phyloP scores from a whole-genome alignment of 2,329 filamentous ascomycete genomes.

The Aspergillaceae sp. region DNA sequence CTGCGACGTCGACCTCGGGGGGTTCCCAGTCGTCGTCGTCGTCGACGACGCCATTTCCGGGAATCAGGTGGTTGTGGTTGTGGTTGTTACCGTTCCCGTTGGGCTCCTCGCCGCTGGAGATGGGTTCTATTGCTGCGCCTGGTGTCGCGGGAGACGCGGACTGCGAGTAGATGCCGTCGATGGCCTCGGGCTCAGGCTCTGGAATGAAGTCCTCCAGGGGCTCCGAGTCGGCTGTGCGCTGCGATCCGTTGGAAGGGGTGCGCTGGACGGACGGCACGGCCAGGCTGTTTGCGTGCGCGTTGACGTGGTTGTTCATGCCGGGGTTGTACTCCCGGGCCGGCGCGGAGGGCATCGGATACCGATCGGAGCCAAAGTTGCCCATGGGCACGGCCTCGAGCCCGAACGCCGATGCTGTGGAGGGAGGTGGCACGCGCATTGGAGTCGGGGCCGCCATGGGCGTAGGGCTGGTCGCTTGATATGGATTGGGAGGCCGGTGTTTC shows the following conservation, averaged over 20 bases:
- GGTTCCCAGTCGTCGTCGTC: conserved; percentile 16
- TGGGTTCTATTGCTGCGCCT: too few relatives aligned
- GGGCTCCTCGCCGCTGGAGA: neutral
- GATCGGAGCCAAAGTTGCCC: neutral
- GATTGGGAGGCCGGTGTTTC: conserved; percentile 20
- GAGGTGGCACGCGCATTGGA: neutral
- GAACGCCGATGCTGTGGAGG: neutral
- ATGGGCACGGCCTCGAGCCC: neutral
- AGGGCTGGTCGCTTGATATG: conserved; percentile 1
- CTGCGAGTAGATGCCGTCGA: neutral
- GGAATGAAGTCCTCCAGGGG: conserved; percentile 27
- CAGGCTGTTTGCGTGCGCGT: neutral
- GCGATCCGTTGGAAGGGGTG: conserved; percentile 2
- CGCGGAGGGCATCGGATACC: neutral
- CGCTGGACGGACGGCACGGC: neutral
- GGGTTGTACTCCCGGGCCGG: neutral
- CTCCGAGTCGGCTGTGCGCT: conserved; percentile 10
- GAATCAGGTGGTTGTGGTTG: conserved; percentile 14
- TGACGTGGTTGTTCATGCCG: neutral
- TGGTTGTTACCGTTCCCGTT: conserved; percentile 3
- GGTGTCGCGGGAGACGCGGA: too few relatives aligned
- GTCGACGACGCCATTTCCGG: conserved; percentile 21
- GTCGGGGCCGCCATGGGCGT: conserved; percentile 4
- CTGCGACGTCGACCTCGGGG: conserved; percentile 25
- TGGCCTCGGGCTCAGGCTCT: conserved; percentile 19